These are phyloP conservation scores for Scheffersomyces stipitis DNA, from an alignment of 805 yeast species.

Conservation along the genomic window DNA sequence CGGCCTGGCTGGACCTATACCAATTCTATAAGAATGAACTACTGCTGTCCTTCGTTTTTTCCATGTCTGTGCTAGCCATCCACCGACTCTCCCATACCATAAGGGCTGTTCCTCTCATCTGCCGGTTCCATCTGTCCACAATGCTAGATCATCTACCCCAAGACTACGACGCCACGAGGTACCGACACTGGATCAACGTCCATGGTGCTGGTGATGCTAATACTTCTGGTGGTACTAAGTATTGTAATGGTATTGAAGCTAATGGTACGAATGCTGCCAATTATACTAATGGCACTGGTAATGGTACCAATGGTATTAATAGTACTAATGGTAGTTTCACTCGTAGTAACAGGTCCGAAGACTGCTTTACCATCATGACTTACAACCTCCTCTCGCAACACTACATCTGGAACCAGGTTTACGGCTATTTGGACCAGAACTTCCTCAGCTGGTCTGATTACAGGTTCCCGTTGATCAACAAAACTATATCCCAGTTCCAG, in stretches of 20 bases:
- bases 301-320: too few relatives aligned
- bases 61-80: too few relatives aligned
- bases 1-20: too few relatives aligned
- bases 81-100: too few relatives aligned
- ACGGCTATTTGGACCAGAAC: slow-evolving; percentile 47
- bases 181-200: slow-evolving; percentile 20
- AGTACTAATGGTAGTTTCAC: too few relatives aligned
- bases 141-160: too few relatives aligned
- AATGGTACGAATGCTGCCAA: background rate
- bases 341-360: background rate
- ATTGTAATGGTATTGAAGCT: too few relatives aligned
- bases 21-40: too few relatives aligned
- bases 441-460: slow-evolving; percentile 49
- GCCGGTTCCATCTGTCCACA: too few relatives aligned
- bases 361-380: slow-evolving; percentile 30
- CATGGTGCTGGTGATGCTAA: slow-evolving; percentile 1
- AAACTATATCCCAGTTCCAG: slow-evolving; percentile 35
- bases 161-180: slow-evolving; percentile 21
- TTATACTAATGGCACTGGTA: too few relatives aligned
- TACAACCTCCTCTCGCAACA: slow-evolving; percentile 52
- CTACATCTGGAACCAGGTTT: slow-evolving; percentile 61
- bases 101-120: too few relatives aligned
- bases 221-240: slow-evolving; percentile 1
- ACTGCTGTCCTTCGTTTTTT: too few relatives aligned
- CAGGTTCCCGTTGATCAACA: slow-evolving; percentile 36